Evolutionary conservation across 1,139 yeast species (phyloP).

Genomic region (Suhomyces maxii): DNA sequence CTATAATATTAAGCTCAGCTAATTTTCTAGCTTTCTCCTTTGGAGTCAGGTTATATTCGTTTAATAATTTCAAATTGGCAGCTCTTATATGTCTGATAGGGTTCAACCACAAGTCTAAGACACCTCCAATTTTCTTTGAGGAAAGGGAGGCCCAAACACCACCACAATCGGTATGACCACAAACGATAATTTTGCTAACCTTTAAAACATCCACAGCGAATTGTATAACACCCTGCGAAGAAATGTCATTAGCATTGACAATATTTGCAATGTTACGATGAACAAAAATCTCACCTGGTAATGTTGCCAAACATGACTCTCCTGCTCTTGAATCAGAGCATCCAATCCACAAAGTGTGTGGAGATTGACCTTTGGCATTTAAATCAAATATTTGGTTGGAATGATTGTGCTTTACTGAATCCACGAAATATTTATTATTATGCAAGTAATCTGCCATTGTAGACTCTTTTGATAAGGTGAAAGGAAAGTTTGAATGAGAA

Average conservation of each 20-base stretch:
- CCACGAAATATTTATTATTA: constrained; percentile 70
- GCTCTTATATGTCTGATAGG: constrained; percentile 73
- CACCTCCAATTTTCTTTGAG: constrained; percentile 69
- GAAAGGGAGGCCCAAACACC: constrained; percentile 88
- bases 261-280: constrained; percentile 91
- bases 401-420: constrained; percentile 55
- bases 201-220: constrained; percentile 87
- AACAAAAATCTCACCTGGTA: constrained; percentile 95
- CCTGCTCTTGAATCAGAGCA: constrained; percentile 94
- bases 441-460: constrained; percentile 62
- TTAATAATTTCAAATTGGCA: constrained; percentile 50
- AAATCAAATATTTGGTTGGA: constrained; percentile 63
- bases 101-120: constrained; percentile 75
- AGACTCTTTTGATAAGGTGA: constrained; percentile 58
- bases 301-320: constrained; percentile 72
- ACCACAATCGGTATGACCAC: constrained; percentile 99
- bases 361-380: constrained; percentile 84
- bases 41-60: constrained; percentile 45
- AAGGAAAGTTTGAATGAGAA: constrained; percentile 40
- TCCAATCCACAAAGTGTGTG: constrained; percentile 95
- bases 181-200: constrained; percentile 79
- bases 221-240: constrained; percentile 81
- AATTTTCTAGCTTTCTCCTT: constrained; percentile 61
- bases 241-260: constrained; percentile 68
- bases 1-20: constrained; percentile 76